Evolutionary conservation across 768 basidiomycete species (phyloP), one percentile per base, ranked within the genome.

Genomic region (Leccinum disarticulatum): DNA sequence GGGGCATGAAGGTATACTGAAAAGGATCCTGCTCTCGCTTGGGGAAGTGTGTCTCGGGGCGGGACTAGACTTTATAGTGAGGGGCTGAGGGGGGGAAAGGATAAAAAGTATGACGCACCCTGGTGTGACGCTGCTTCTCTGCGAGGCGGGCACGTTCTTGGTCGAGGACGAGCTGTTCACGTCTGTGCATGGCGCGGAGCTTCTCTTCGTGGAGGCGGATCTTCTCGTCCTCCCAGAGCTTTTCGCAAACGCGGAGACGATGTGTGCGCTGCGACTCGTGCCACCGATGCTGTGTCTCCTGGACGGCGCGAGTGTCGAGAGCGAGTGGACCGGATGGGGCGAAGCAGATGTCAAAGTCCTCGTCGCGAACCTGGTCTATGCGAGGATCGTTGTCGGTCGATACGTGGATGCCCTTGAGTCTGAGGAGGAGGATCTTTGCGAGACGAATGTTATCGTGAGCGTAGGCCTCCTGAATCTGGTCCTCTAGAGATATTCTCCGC

Each of bases 401-500:
- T 68, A 87, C 82, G 59, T 87, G 80, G 56, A 87, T 80, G 62
- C 86, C 87, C 8, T 70, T 82, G 64, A 87, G 80, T 22, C 80
- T 79, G 53, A 89, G 74, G n/a, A 87, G 77, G 11, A 88, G 79
- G 30, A 84, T 76, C 74, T 84, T 85, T 49, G 87, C 87, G 61
- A 83, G 80, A 59, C 83, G 85, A 58, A 88, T 82, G 75, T 89
- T 77, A 69, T 88, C 87, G 62, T 79, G 76, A 0, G 86, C 85
- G 65, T 88, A 88, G 7, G 87, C 87, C 65, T 81, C 76, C 66
- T 87, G 85, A 38, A 88, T 79, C 70, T 83, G 84, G 77, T 87
- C 87, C 53, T 82, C 79, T 61, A 88, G 80, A 0, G 84, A 72
- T 22, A 79, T 5, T 25, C 69, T 62, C 31, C 79, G 76, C 54